Conservation (phyloP, 202 grass and related monocot species). For the Alloteropsis angusta region DNA sequence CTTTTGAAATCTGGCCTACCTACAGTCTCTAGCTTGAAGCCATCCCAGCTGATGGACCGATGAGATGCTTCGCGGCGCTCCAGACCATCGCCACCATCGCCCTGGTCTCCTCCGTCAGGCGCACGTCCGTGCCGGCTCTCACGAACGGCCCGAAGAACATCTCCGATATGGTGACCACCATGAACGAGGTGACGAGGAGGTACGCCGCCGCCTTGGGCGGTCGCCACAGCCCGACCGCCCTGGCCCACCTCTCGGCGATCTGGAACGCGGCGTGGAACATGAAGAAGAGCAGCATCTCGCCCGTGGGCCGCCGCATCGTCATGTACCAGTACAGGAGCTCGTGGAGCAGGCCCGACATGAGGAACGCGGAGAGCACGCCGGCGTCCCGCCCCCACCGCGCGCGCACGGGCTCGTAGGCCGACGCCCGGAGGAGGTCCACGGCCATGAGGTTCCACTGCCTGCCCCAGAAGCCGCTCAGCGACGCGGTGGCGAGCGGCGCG, state of each 20-base stretch:
- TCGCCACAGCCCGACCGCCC: slow-evolving; percentile 26
- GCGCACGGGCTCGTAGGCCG: slow-evolving; percentile 43
- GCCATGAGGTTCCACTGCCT: slow-evolving; percentile 55
- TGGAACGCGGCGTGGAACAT: slow-evolving; percentile 27
- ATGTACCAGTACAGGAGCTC: slow-evolving; percentile 48
- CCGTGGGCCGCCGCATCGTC: slow-evolving; percentile 31
- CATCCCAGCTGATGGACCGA: neutral
- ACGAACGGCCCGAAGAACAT: slow-evolving; percentile 47
- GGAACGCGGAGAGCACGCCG: slow-evolving; percentile 45
- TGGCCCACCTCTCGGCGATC: slow-evolving; percentile 37
- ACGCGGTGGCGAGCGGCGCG: slow-evolving; percentile 27
- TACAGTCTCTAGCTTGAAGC: neutral
- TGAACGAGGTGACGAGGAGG: slow-evolving; percentile 16
- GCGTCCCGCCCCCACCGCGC: slow-evolving; percentile 36
- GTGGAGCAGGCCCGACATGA: slow-evolving; percentile 46
- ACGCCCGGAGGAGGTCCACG: slow-evolving; percentile 44
- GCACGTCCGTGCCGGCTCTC: slow-evolving; percentile 35
- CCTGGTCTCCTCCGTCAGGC: slow-evolving; percentile 17
- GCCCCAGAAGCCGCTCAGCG: slow-evolving; percentile 41
- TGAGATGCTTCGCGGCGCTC: neutral
- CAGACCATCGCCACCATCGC: slow-evolving; percentile 14
- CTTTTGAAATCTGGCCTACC: neutral
- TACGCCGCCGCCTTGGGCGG: slow-evolving; percentile 30
- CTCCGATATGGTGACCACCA: slow-evolving; percentile 42
- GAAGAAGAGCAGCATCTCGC: slow-evolving; percentile 60